Conservation (phyloP, 139 green algal genomes). For the Yamagishiella unicocca region DNA sequence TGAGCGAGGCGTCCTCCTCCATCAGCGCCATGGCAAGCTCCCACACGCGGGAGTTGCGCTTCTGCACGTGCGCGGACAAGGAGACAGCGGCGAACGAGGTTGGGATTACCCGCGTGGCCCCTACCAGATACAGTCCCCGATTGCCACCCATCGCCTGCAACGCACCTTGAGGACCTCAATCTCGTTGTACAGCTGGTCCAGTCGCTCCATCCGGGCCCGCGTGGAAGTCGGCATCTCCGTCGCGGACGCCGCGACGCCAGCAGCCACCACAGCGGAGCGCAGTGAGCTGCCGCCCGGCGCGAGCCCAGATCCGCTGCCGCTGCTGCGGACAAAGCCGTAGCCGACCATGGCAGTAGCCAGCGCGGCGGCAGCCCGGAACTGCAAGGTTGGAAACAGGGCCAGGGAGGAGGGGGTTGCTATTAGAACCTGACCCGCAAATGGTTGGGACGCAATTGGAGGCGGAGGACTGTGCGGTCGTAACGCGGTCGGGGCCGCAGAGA, state of each 20-base stretch:
- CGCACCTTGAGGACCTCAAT: conserved; percentile 22
- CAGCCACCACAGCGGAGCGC: not conserved
- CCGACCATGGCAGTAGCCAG: conserved; percentile 18
- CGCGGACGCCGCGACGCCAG: not conserved
- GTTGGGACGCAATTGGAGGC: too few relatives aligned
- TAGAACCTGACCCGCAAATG: too few relatives aligned
- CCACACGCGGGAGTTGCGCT: not conserved
- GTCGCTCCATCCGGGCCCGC: not conserved
- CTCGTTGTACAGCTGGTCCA: conserved; percentile 21
- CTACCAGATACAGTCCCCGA: too few relatives aligned
- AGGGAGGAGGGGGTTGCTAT: too few relatives aligned
- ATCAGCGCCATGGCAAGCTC: not conserved
- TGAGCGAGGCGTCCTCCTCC: conserved; percentile 4
- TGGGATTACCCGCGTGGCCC: too few relatives aligned
- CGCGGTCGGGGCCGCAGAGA: too few relatives aligned
- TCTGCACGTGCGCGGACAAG: too few relatives aligned
- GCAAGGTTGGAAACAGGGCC: too few relatives aligned
- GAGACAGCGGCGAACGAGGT: too few relatives aligned
- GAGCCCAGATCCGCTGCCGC: too few relatives aligned
- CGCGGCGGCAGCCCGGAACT: not conserved
- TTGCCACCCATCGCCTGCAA: not conserved
- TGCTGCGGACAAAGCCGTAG: conserved; percentile 15
- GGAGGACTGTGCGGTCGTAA: too few relatives aligned
- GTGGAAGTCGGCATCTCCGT: not conserved
- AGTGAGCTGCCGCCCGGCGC: not conserved